Base-by-base conservation (phyloP, 116 monocot species). In the Zostera marina region DNA sequence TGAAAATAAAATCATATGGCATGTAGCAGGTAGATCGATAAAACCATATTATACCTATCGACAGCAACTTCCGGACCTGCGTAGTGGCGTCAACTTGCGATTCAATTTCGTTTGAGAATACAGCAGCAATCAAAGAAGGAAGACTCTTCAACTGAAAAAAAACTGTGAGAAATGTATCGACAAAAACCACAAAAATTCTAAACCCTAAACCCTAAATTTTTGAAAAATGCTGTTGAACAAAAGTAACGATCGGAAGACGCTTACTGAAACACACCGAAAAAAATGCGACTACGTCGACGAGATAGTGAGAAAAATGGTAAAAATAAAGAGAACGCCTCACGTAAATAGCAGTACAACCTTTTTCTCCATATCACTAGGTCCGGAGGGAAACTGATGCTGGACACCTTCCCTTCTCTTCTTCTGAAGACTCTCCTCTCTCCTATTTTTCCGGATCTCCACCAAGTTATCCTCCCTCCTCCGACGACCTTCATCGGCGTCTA, bases 401-500 rank as follows among this genome's bases (percentile, higher is more conserved):
- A 79, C 78, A 16, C 81, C 83, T 65, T 83, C 87, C 10, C 88
- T 65, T 52, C 93, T 69, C 84, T 88, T 93, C 74, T 88, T 87
- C 68, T 63, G 81, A 22, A 93, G 74, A 42, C 76, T 81, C 68
- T 88, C 84, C 70, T 88, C 93, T 20, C 93, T 65, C 63, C 71
- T 75, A 64, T 17, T 81, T 73, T 93, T 93, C 16, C 93, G 81
- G 79, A 93, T 88, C 79, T 81, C 88, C 41, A 93, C 88, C 73
- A 84, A 77, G 79, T 81, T 81, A 54, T 84, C 81, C 73, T 84
- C 93, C 47, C 93, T 70, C 65, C 88, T 72, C 25, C 88, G 74
- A 38, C 88, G 76, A 1, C 88, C 88, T 60, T 88, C 93, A 6
- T 81, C 88, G 39, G 88, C 93, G 47, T 84, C 81, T 20, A 88